Conservation (phyloP, 2,329 filamentous ascomycete species). For the Dactylonectria macrodidyma region DNA sequence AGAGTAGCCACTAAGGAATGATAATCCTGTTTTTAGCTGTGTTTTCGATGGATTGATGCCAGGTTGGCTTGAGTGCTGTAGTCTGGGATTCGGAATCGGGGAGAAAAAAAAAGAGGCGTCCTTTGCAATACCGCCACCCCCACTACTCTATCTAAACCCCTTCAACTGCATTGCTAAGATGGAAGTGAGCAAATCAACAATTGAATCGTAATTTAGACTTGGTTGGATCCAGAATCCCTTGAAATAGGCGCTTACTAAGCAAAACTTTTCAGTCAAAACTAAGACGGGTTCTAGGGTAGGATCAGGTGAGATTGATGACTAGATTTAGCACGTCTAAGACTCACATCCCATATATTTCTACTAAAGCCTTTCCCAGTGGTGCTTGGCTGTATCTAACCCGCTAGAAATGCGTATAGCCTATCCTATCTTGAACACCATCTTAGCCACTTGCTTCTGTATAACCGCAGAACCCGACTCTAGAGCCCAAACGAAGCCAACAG, state of each 20-base stretch:
- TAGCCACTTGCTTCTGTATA: slow-evolving; percentile 16
- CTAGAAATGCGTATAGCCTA: slow-evolving; percentile 9
- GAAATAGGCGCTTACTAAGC: not conserved
- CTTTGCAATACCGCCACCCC: not conserved
- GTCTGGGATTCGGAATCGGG: not conserved
- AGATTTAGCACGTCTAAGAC: not conserved
- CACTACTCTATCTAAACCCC: not conserved
- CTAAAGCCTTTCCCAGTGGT: slow-evolving; percentile 3
- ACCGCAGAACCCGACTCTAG: slow-evolving; percentile 11
- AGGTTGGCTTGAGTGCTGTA: not conserved
- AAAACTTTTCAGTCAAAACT: not conserved
- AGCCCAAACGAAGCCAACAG: slow-evolving; percentile 7
- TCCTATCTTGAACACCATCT: slow-evolving; percentile 8
- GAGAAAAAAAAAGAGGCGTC: not conserved
- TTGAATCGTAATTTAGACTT: too few relatives aligned
- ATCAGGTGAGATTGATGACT: too few relatives aligned
- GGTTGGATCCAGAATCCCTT: too few relatives aligned
- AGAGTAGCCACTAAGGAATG: not conserved
- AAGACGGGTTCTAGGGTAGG: too few relatives aligned
- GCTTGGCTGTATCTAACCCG: slow-evolving; percentile 3
- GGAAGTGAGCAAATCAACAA: too few relatives aligned
- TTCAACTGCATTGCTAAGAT: not conserved
- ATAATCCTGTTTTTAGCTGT: not conserved
- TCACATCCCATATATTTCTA: slow-evolving; percentile 4
- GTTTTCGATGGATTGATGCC: not conserved